Evolutionary conservation across 768 basidiomycete genomes (phyloP).

Genomic region (Lactarius pseudohatsudake): DNA sequence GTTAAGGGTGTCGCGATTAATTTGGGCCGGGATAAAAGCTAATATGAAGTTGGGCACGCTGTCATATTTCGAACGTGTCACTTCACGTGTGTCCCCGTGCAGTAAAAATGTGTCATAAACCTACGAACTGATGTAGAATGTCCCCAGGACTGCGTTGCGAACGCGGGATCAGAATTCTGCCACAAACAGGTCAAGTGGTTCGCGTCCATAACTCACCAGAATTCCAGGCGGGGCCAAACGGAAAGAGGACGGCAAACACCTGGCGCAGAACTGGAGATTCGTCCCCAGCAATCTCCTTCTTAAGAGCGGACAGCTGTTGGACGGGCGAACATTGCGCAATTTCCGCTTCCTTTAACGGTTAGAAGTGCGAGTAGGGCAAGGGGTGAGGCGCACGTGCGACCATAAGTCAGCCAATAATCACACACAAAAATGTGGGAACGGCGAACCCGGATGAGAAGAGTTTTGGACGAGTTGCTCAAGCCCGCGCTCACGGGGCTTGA

Average conservation of each 20-base stretch:
- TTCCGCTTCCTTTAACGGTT: conserved; percentile 43
- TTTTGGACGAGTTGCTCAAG: conserved; percentile 1
- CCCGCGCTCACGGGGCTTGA: conserved; percentile 10
- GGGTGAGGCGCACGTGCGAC: conserved; percentile 30
- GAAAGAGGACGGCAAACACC: conserved; percentile 80
- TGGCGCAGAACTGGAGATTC: conserved; percentile 77
- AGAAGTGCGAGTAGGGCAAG: conserved; percentile 7
- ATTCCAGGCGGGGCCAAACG: conserved; percentile 89
- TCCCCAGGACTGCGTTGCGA: conserved; percentile 63
- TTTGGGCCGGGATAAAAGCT: conserved; percentile 88
- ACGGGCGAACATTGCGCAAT: conserved; percentile 44
- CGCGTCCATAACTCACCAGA: conserved; percentile 46
- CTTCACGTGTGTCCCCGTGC: conserved; percentile 21
- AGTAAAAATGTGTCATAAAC: conserved; percentile 36
- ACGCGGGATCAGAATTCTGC: neutral
- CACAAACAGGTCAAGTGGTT: neutral
- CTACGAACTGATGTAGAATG: conserved; percentile 96
- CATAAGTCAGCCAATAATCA: conserved; percentile 16
- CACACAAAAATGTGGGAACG: conserved; percentile 3
- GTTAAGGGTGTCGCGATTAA: conserved; percentile 80
- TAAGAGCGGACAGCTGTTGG: conserved; percentile 54
- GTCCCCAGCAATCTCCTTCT: conserved; percentile 56
- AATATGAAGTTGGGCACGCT: conserved; percentile 95
- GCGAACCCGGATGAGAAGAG: conserved; percentile 27
- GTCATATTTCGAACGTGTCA: conserved; percentile 30